A percentile compares a stretch with the other conserved stretches of the same genome.
These are phyloP conservation scores for Xylaria acuta DNA, from an alignment of 495 filamentous ascomycete genomes.

Conservation along the genomic window DNA sequence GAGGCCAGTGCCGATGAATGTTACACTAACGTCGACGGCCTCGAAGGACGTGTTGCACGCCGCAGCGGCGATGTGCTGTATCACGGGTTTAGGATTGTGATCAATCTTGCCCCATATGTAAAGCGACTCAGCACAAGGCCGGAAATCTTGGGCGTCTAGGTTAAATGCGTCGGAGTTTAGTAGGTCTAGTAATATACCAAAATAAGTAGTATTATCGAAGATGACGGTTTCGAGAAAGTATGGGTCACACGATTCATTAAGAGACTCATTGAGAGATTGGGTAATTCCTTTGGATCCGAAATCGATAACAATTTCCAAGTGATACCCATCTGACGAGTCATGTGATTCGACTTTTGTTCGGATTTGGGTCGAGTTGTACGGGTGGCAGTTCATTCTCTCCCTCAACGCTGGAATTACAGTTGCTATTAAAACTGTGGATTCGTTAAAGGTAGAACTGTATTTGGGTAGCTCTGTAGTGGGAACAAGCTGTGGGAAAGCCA, in stretches of 20 bases:
- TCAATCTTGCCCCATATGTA: constrained; percentile 19
- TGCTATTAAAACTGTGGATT: background rate
- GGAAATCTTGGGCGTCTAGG: no score
- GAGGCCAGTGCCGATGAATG: constrained; percentile 30
- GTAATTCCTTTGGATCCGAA: no score
- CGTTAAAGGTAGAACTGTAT: background rate
- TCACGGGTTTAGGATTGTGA: background rate
- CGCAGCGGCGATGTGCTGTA: constrained; percentile 24
- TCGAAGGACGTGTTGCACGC: constrained; percentile 35
- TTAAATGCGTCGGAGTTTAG: no score
- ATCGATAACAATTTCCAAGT: no score
- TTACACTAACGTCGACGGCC: constrained; percentile 27
- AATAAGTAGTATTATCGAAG: no score
- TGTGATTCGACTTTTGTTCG: no score
- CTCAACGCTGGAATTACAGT: constrained; percentile 2
- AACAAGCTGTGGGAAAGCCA: background rate
- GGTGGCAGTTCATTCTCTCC: background rate
- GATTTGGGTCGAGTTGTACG: background rate
- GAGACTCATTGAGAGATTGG: no score
- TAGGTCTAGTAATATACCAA: no score
- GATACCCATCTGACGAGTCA: no score
- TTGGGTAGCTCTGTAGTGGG: background rate
- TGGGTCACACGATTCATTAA: no score
- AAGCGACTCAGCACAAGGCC: background rate
- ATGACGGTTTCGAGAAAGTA: no score